Base-by-base conservation (phyloP, 495 filamentous ascomycete genomes). In the Lichina pygmaea region DNA sequence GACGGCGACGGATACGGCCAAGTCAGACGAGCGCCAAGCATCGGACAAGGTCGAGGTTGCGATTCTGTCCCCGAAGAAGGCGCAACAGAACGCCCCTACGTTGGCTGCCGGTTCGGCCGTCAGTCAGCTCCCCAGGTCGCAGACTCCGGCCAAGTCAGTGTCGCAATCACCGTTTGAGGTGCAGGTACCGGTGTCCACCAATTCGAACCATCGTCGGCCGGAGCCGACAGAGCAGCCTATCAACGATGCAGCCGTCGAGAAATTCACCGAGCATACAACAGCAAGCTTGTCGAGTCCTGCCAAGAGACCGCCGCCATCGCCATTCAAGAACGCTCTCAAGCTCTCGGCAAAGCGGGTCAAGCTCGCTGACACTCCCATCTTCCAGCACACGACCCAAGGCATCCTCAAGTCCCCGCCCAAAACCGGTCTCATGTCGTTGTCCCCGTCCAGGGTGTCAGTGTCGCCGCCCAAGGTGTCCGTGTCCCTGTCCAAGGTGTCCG, bases 31-130 rank as follows among this genome's bases (percentile, higher is more conserved):
- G 10, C 44, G 5, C 9, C 2, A 15, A n/a, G 16, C 43, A 1
- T 44, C 44, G 34, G 46, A 55, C 6, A 60, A 61, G 43, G 52
- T 43, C 36, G 44, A 40, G 8, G 38, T 41, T 8, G 15, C 43
- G 11, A 67, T 67, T 30, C 52, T 72, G n/a, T 71, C 69, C 7
- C 69, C 69, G 6, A 71, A 72, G 56, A 72, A 71, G 51, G 57
- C 60, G 32, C 67, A 58, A 39, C 68, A 72, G 46, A 58, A 71
- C 31, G 61, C 66, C 41, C 44, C 37, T 12, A 8, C 24, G 69
- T 67, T 49, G 57, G 58, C 8, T 51, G 62, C 8, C 58, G 61
- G 7, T 32, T 50, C 54, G 57, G 4, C 69, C 41, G 68, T 71
- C 9, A 68, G 71, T 51, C 67, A 72, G 50, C 51, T 69, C 40